Evolutionary conservation across 2,329 filamentous ascomycete genomes (phyloP).

Genomic region (Arachnomyces sp.): DNA sequence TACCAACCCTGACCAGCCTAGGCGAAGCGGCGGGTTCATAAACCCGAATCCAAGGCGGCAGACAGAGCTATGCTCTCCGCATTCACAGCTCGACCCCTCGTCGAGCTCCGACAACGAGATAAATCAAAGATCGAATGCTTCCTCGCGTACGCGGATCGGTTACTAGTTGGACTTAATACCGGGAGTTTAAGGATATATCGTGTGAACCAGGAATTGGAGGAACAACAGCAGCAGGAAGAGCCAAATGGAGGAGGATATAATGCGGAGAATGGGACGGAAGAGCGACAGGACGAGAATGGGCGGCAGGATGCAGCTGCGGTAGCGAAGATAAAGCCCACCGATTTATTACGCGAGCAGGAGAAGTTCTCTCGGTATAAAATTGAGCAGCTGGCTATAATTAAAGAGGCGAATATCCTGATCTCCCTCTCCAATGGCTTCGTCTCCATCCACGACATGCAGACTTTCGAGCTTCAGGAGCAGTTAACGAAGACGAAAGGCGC

Average conservation of each 20-base stretch:
- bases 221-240: conserved; percentile 33
- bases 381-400: conserved; percentile 90
- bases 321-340: conserved; percentile 52
- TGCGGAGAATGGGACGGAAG: conserved; percentile 20
- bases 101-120: conserved; percentile 92
- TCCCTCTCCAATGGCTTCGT: conserved; percentile 86
- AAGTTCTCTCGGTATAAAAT: conserved; percentile 86
- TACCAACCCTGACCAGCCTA: conserved; percentile 6
- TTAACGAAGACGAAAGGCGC: conserved; percentile 80
- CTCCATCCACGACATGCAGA: conserved; percentile 80
- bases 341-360: conserved; percentile 83
- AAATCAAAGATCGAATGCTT: conserved; percentile 97
- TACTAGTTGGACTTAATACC: conserved; percentile 85
- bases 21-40: conserved; percentile 14
- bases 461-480: conserved; percentile 71
- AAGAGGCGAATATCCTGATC: conserved; percentile 84
- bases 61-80: conserved; percentile 71
- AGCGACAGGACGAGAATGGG: conserved; percentile 17
- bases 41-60: conserved; percentile 4
- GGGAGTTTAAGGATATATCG: conserved; percentile 85
- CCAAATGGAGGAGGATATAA: conserved; percentile 12
- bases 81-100: conserved; percentile 89
- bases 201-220: conserved; percentile 58
- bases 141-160: conserved; percentile 81
- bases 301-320: conserved; percentile 9